A percentile compares a stretch with the other conserved stretches of the same genome.
phyloP scores from a whole-genome alignment of 2,329 filamentous ascomycete genomes.

The Helotiales sp. region DNA sequence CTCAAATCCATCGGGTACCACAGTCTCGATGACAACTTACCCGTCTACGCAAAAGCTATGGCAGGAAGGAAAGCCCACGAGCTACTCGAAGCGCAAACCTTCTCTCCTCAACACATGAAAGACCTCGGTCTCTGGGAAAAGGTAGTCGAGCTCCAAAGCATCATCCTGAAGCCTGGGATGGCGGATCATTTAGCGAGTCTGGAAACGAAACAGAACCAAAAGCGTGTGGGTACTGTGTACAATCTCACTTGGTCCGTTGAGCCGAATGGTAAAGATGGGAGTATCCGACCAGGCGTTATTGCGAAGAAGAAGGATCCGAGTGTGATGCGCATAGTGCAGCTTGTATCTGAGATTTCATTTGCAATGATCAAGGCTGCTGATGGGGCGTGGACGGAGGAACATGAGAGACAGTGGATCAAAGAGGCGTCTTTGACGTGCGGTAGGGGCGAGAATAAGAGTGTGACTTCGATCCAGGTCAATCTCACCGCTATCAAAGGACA shows the following conservation, averaged over 20 bases:
- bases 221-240: background rate
- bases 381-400: constrained; percentile 5
- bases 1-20: background rate
- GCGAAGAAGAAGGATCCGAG: background rate
- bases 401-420: constrained; percentile 7
- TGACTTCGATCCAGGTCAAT: constrained; percentile 5
- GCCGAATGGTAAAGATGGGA: background rate
- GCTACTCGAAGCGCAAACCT: background rate
- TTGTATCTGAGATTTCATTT: background rate
- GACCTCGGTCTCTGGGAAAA: background rate
- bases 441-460: background rate
- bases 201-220: background rate
- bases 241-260: constrained; percentile 1
- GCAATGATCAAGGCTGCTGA: background rate
- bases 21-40: constrained; percentile 8
- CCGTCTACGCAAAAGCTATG: background rate
- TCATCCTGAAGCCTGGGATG: background rate
- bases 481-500: background rate
- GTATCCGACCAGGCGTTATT: background rate
- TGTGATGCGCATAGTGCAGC: background rate
- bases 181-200: background rate
- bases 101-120: background rate
- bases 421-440: constrained; percentile 2
- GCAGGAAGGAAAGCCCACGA: background rate
- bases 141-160: background rate